Conservation (phyloP, 1,284 basidiomycete genomes). For the Athelia sp. region DNA sequence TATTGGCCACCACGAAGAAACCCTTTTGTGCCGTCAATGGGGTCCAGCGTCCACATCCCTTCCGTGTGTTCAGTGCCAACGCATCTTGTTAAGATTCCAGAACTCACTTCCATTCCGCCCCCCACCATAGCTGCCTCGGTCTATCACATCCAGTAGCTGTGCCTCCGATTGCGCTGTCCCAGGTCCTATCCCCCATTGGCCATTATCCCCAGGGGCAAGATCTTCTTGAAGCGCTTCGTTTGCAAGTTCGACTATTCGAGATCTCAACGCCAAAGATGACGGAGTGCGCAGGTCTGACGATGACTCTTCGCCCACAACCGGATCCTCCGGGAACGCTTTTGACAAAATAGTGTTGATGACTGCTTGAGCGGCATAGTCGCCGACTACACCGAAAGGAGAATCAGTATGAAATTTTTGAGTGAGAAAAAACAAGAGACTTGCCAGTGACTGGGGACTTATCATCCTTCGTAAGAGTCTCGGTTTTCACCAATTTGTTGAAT, state of each 20-base stretch:
- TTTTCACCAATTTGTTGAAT: constrained; percentile 83
- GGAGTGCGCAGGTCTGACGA: constrained; percentile 70
- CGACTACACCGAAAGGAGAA: constrained; percentile 48
- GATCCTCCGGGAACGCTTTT: constrained; percentile 78
- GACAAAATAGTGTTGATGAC: constrained; percentile 78
- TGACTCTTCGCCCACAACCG: constrained; percentile 96
- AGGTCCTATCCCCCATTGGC: constrained; percentile 65
- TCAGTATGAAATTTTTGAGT: neutral
- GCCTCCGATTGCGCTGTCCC: constrained; percentile 41
- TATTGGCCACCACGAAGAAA: constrained; percentile 97
- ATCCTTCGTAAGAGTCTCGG: constrained; percentile 85
- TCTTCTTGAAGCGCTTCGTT: constrained; percentile 73
- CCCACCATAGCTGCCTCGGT: constrained; percentile 80
- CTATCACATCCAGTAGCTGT: constrained; percentile 80
- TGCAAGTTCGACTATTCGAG: constrained; percentile 78
- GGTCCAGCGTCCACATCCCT: constrained; percentile 91
- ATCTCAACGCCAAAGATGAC: constrained; percentile 46
- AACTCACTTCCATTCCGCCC: constrained; percentile 73
- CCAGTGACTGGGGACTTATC: constrained; percentile 98
- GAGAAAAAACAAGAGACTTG: constrained; percentile 26
- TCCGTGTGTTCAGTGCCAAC: neutral
- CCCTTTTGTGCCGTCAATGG: constrained; percentile 91
- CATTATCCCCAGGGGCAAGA: constrained; percentile 44
- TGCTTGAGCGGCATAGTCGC: constrained; percentile 88
- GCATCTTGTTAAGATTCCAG: neutral